These are phyloP conservation scores for Nicotiana tomentosiformis DNA, from an alignment of 257 asterid species.

Conservation along the genomic window DNA sequence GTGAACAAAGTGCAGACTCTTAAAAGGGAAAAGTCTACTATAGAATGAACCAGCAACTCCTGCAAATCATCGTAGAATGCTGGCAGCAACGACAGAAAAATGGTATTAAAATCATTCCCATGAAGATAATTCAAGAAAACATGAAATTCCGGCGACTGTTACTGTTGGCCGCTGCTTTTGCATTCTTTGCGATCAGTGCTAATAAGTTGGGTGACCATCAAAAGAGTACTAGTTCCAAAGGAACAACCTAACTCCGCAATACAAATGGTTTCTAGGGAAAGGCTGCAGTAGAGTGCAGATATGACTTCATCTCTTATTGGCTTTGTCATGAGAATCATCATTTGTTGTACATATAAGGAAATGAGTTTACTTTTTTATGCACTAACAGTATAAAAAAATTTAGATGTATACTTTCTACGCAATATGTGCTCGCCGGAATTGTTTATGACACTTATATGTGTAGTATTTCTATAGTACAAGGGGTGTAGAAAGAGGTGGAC, in stretches of 20 bases:
- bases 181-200: background rate
- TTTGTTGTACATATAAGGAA: too few relatives aligned
- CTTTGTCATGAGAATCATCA: conserved; percentile 23
- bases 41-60: conserved; percentile 58
- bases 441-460: too few relatives aligned
- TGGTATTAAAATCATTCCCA: conserved; percentile 49
- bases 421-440: too few relatives aligned
- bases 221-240: conserved; percentile 39
- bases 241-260: conserved; percentile 74
- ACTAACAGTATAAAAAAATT: too few relatives aligned
- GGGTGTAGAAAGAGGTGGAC: too few relatives aligned
- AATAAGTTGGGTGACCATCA: too few relatives aligned
- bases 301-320: conserved; percentile 23
- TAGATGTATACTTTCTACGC: too few relatives aligned
- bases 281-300: conserved; percentile 16
- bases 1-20: conserved; percentile 47
- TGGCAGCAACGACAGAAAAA: conserved; percentile 40
- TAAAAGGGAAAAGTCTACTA: conserved; percentile 38
- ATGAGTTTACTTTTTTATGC: too few relatives aligned
- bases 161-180: conserved; percentile 6
- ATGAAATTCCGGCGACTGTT: conserved; percentile 35
- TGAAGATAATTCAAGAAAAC: conserved; percentile 59
- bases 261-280: conserved; percentile 12
- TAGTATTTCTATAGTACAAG: too few relatives aligned
- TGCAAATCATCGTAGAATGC: conserved; percentile 16